Base-by-base conservation (phyloP, 768 basidiomycete species). In the Podaxis carcinomalis region DNA sequence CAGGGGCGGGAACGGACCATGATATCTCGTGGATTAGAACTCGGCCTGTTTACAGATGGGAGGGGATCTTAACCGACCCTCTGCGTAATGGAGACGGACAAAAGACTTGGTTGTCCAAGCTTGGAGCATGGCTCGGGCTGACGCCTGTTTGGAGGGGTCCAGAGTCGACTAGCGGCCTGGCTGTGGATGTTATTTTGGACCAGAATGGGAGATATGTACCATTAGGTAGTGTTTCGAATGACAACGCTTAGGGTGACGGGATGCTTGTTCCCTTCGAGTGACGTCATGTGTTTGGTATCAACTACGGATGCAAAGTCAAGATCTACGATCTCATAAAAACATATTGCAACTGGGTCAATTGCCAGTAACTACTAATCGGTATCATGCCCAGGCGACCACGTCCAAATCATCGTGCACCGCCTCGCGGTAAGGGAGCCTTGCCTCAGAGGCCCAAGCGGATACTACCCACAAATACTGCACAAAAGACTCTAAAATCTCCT, bases 1-100 rank as follows among this genome's bases (percentile, higher is more conserved):
- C 86, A 1, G 86, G 86, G 1, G 83, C 78, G n/a, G 87, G 86
- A 4, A 91, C 90, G 0, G 86, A 90, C 66, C 82, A 89, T 63
- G 84, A 91, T 66, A 83, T 85, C 62, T 72, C 76, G 1, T 76
- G 75, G 46, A 86, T 91, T 55, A 81, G 82, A 9, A 73, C 83
- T 0, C 81, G 90, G 9, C 85, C 85, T 1, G 73, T 75, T 14
- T 91, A 86, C 70, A 79, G 83, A 36, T 90, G 88, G 88, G 89
- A 90, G 73, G 86, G 82, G 11, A 79, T 89, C 16, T 73, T 88
- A 28, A 78, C 74, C 14, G 87, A 88, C 69, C 79, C 82, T 14
- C 72, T 82, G 6, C 72, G 72, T 14, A 72, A 69, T 37, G 75
- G 74, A 35, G 70, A 70, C 56, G 68, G 71, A 6, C 74, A 74